Base-by-base conservation (phyloP, 169 alveolate species). In the Plasmodium cynomolgi region DNA sequence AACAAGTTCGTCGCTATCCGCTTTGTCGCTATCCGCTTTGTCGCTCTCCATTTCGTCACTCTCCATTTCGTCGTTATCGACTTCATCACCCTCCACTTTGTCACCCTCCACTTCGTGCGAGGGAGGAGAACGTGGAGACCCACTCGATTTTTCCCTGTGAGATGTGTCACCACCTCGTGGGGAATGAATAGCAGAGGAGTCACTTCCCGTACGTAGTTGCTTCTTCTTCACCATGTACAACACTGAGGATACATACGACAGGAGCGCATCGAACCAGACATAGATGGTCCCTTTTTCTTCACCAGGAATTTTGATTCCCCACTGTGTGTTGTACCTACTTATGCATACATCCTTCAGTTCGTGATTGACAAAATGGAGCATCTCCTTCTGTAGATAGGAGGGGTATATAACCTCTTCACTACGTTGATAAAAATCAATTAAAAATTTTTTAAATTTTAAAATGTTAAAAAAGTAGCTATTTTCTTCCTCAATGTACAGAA, bases 261-360 rank as follows among this genome's bases (percentile, higher is more conserved):
- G 71, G 23, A 98, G 86, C 5, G 99, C 99, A 91, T 98, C 99
- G 37, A 98, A 93, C 99, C 99, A 98, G 6, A 98, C 99, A 85
- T 98, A 98, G 75, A 98, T 93, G 29, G 97, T 95, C n/a, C 97
- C 97, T 9, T 90, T 96, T n/a, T 84, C 73, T 39, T 68, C 98
- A 37, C 58, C 74, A 11, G 95, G 91, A 4, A 95, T 90, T 37
- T 91, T 81, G 23, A 96, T 93, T n/a, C 97, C 97, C 97, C 97
- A 96, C 11, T 77, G 47, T 2, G 96, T 93, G 84, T 95, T 95
- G 39, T 95, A 93, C 81, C 97, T 75, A 71, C 96, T 95, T 47
- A 96, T 85, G 58, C 97, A 96, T 15, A 96, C 86, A 84, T 96
- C 96, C 5, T 91, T 92, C 54, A 96, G 83, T 15, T 93, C 96